A percentile compares a stretch with the other conserved stretches of the same genome.
Evolutionary conservation across 2,329 filamentous ascomycete species (phyloP).

Genomic region (Tympanopsis confertula): DNA sequence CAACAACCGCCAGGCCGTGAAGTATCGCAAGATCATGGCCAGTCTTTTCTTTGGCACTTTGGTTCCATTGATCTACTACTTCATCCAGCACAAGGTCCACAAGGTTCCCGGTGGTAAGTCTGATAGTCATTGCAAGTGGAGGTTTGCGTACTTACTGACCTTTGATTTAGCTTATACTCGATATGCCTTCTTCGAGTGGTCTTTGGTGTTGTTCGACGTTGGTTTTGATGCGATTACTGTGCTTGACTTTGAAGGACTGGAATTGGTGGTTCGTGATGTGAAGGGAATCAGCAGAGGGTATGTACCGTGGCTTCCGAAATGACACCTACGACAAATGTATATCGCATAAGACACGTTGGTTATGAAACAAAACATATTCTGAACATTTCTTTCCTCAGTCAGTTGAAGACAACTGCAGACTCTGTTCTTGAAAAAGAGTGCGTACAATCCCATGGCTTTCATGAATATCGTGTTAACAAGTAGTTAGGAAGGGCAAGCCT

Average conservation of each 20-base stretch:
- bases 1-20: constrained; percentile 42
- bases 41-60: constrained; percentile 81
- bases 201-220: constrained; percentile 86
- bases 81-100: constrained; percentile 97
- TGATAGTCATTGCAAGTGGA: neutral
- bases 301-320: constrained; percentile 1
- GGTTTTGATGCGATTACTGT: constrained; percentile 92
- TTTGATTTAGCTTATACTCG: constrained; percentile 70
- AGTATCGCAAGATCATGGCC: constrained; percentile 78
- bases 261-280: constrained; percentile 77
- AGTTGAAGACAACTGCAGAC: constrained; percentile 1
- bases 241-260: constrained; percentile 80
- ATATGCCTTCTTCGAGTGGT: constrained; percentile 97
- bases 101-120: constrained; percentile 76
- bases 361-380: neutral
- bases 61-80: constrained; percentile 86
- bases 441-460: neutral
- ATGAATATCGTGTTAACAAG: constrained; percentile 12
- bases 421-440: constrained; percentile 1
- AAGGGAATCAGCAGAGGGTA: constrained; percentile 61
- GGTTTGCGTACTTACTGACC: neutral
- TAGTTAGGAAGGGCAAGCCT: constrained; percentile 60
- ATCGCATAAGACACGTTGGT: neutral
- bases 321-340: neutral
- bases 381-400: neutral